Base-by-base conservation (phyloP, 176 grass and related monocot species). In the Carex pumila region DNA sequence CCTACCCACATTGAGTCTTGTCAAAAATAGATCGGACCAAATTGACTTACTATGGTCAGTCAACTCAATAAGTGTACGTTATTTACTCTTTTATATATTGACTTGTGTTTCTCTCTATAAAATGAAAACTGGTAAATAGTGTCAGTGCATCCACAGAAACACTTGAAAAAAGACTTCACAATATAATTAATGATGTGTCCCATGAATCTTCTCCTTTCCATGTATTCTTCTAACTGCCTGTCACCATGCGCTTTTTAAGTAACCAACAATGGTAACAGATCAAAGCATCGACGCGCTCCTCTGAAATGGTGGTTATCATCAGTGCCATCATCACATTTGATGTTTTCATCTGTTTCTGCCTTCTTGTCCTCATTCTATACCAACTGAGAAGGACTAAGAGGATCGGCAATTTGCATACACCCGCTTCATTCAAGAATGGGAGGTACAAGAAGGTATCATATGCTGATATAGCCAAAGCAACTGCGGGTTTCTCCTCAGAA, bases 381-480 rank as follows among this genome's bases (percentile, higher is more conserved):
- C 0, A 22, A 31, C 22, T 15, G 84, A 65, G 34, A 84, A 71
- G 63, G 50, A 63, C 31, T 70, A 59, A 5, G 52, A 52, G 53
- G 8, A 14, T 18, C 36, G 81, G n/a, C 65, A 77, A 82, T 5
- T 3, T 58, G 2, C 1, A 45, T 45, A 18, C 9, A 59, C 61
- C 61, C 57, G 18, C 3, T 14, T 0, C 11, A 22, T 17, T 61
- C 9, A 31, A 18, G 3, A 18, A 21, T 18, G 36, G 59, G 2
- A 52, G 50, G 7, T 39, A 71, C 5, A 70, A 18, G 65, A 85
- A 66, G 22, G 37, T 92, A 18, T 80, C 85, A n/a, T 85, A 92
- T 70, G 43, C 30, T 43, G 90, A 89, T 45, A 47, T 89, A 82
- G 9, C 41, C 5, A 84, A 32, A 78, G 87, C 73, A 86, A 91